Evolutionary conservation across 805 yeast species (phyloP), one percentile per base, ranked within the genome.

Genomic region (Suhomyces emberorum): DNA sequence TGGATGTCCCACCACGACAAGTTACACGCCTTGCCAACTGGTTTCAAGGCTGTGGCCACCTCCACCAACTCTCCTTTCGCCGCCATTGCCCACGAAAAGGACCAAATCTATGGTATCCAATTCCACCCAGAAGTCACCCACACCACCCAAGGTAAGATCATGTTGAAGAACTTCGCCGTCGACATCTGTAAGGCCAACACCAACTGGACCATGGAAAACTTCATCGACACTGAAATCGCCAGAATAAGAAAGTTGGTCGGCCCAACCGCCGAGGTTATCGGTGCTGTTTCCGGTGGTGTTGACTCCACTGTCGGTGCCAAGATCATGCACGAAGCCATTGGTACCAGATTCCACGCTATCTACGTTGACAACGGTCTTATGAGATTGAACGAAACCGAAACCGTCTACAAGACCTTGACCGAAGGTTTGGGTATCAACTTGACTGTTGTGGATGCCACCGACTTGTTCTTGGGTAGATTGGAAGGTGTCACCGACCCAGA

Each of bases 1-100:
- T 93, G 98, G 98, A 93, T 93, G 98, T 89, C 98, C 32, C 98
- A 93, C 66, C 96, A 96, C 58, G 98, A 93, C 70, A 93, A 93
- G 74, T 76, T 93, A 56, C 81, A 80, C 54, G 85, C 91, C 36
- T 76, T 93, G 51, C 98, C 98, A 54, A 74, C 76, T 30, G 96
- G 95, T 26, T 93, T 79, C 77, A 79, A 82, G 62, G 77, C 84
- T 42, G 88, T 89, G 43, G 98, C 97, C 37, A 80, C 88, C 28
- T 83, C 96, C 38, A 87, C 76, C 51, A 93, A 93, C 77, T 93
- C 98, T 28, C 98, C 98, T 40, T 93, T 57, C 69, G 95, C 96
- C 53, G 98, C 95, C 60, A 83, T 93, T 63, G 79, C 88, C 39
- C 81, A 87, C 65, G 79, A 74, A 57, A 59, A 72, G 37, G 78